Evolutionary conservation across 1,139 yeast genomes (phyloP).

Genomic region (Arxiozyma slooffiae): DNA sequence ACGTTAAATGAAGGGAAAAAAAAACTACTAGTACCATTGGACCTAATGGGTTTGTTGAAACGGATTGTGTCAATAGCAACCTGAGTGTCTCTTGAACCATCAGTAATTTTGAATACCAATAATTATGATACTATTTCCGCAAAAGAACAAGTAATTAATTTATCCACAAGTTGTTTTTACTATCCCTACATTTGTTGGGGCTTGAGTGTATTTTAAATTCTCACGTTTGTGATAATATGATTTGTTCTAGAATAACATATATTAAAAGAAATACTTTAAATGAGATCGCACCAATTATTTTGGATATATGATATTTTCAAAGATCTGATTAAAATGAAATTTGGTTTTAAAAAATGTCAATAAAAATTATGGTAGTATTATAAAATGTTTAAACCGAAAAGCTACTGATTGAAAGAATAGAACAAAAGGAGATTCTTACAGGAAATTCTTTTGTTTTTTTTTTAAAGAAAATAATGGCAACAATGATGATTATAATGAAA

Average conservation of each 20-base stretch:
- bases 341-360: constrained; percentile 98
- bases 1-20: constrained; percentile 82
- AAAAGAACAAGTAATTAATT: constrained; percentile 87
- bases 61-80: constrained; percentile 95
- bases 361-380: constrained; percentile 77
- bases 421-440: neutral
- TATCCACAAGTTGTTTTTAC: constrained; percentile 71
- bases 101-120: constrained; percentile 94
- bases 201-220: constrained; percentile 96
- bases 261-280: constrained; percentile 52
- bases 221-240: constrained; percentile 88
- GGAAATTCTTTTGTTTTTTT: too few relatives aligned
- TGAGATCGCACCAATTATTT: constrained; percentile 74
- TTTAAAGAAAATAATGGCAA: neutral
- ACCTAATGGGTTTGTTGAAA: constrained; percentile 95
- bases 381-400: constrained; percentile 63
- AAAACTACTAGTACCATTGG: constrained; percentile 87
- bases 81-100: constrained; percentile 92
- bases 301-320: constrained; percentile 95
- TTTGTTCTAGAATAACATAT: constrained; percentile 73
- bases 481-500: too few relatives aligned
- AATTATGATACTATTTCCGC: constrained; percentile 71
- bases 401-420: constrained; percentile 74
- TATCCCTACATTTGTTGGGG: constrained; percentile 94
- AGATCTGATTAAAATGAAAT: constrained; percentile 86